Conservation (phyloP, 2,329 filamentous ascomycete genomes). For the Talaromyces sp. region DNA sequence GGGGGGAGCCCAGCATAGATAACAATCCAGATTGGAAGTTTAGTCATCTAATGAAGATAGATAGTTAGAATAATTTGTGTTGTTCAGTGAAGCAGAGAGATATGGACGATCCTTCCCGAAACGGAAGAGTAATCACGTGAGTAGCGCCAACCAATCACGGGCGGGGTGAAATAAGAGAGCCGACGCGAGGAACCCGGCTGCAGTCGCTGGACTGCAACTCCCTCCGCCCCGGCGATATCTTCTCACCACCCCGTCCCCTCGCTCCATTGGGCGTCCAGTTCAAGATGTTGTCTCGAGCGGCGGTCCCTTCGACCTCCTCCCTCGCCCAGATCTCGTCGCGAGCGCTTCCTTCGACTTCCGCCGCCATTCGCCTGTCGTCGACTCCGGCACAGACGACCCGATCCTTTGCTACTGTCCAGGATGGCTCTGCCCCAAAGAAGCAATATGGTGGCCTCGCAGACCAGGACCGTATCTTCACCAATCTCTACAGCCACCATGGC, state of each 20-base stretch:
- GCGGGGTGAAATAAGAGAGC: slow-evolving; percentile 24
- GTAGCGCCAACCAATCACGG: slow-evolving; percentile 25
- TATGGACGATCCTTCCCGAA: background rate
- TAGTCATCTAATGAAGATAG: background rate
- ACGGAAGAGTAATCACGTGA: slow-evolving; percentile 24
- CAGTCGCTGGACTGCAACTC: slow-evolving; percentile 3
- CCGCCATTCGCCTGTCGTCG: slow-evolving; percentile 24
- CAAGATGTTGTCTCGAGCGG: slow-evolving; percentile 44
- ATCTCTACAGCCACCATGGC: slow-evolving; percentile 90
- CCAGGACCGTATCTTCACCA: slow-evolving; percentile 98
- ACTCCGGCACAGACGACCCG: slow-evolving; percentile 41
- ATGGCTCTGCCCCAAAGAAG: slow-evolving; percentile 54
- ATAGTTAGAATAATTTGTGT: background rate
- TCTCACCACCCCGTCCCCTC: slow-evolving; percentile 15
- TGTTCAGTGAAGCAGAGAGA: background rate
- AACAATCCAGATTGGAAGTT: background rate
- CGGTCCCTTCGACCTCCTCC: slow-evolving; percentile 38
- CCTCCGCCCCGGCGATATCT: slow-evolving; percentile 4
- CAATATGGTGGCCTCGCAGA: slow-evolving; percentile 85
- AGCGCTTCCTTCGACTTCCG: slow-evolving; percentile 29
- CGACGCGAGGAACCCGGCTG: slow-evolving; percentile 9
- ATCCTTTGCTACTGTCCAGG: slow-evolving; percentile 75
- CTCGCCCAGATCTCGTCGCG: slow-evolving; percentile 36
- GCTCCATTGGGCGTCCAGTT: slow-evolving; percentile 30
- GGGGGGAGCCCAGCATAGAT: background rate